Base-by-base conservation (phyloP, 805 yeast genomes). In the Candida nitratophila region DNA sequence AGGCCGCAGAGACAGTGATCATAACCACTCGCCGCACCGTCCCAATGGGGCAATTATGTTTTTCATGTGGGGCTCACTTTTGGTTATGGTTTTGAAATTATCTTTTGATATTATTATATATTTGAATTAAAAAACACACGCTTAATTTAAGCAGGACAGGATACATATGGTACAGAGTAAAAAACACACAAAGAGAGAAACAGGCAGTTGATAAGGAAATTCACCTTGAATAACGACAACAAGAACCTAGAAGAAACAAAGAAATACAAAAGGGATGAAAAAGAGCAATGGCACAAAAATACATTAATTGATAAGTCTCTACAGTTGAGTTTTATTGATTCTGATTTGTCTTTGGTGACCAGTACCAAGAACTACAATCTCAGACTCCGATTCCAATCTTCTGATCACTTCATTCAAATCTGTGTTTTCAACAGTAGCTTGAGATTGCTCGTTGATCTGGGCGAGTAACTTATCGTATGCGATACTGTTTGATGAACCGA, bases 361-460 rank as follows among this genome's bases (percentile, higher is more conserved):
- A 46, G 83, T 88, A 16, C 95, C 96, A 32, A 77, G 67, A 36
- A 85, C 79, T 9, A 74, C 70, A 24, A 88, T 63, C 56, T 76
- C 77, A 44, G 83, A 86, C 56, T 87, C 96, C 45, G 77, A 81
- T 47, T 75, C 84, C 51, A 88, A 69, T 46, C 86, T 69, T 46
- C 81, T 71, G 47, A 88, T 60, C 2, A 79, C 81, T 38, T 83
- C 90, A 37, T 79, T 71, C 44, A 88, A 69, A 45, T 86, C 96
- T 40, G 69, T 54, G 56, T 83, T 79, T 53, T 86, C 96, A 6
- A 87, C 81, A 42, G 77, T 73, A 40, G 73, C 73, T 11, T 79
- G 71, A 22, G 79, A 69, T 52, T 77, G 80, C 44, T 85, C 95
- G 56, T 85, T 84, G 50, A 87, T 65, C 50, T 68, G 74, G 37